These are phyloP conservation scores for Moniliophthora roreri DNA, from an alignment of 1,284 basidiomycete species.

Conservation along the genomic window DNA sequence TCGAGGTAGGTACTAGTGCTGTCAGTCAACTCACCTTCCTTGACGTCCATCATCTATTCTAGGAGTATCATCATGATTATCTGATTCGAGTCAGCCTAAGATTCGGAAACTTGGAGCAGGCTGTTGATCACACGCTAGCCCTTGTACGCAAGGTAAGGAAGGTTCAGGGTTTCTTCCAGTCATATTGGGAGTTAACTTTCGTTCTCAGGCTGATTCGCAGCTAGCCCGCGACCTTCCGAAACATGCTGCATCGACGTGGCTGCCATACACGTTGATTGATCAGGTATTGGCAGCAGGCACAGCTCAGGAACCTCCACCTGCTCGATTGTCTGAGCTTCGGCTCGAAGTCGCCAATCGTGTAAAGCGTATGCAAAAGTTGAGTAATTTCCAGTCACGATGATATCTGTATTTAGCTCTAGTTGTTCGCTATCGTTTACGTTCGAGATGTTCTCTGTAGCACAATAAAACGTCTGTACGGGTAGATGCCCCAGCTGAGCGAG, in stretches of 20 bases:
- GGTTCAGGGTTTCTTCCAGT: neutral
- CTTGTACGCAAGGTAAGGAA: constrained; percentile 64
- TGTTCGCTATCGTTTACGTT: too few species aligned
- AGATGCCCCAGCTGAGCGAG: too few species aligned
- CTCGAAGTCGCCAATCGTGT: constrained; percentile 59
- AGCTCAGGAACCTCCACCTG: constrained; percentile 37
- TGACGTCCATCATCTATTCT: constrained; percentile 16
- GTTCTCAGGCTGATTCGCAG: constrained; percentile 53
- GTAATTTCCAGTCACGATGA: constrained; percentile 17
- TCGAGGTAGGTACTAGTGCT: constrained; percentile 51
- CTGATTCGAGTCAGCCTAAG: constrained; percentile 74
- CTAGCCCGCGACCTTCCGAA: constrained; percentile 56
- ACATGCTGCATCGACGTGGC: constrained; percentile 65
- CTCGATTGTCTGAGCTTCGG: constrained; percentile 52
- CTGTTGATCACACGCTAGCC: constrained; percentile 70
- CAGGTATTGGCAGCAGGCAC: constrained; percentile 75
- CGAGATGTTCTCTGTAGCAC: too few species aligned
- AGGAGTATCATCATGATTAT: constrained; percentile 77
- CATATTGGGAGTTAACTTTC: constrained; percentile 12
- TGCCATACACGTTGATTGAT: constrained; percentile 87
- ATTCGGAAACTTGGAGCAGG: constrained; percentile 79
- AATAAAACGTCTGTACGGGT: too few species aligned
- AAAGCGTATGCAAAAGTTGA: constrained; percentile 64
- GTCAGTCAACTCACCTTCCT: constrained; percentile 8
- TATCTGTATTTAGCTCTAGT: neutral